These are phyloP conservation scores for Trichoderma endophyticum DNA, from an alignment of 2,329 filamentous ascomycete species.

Conservation along the genomic window DNA sequence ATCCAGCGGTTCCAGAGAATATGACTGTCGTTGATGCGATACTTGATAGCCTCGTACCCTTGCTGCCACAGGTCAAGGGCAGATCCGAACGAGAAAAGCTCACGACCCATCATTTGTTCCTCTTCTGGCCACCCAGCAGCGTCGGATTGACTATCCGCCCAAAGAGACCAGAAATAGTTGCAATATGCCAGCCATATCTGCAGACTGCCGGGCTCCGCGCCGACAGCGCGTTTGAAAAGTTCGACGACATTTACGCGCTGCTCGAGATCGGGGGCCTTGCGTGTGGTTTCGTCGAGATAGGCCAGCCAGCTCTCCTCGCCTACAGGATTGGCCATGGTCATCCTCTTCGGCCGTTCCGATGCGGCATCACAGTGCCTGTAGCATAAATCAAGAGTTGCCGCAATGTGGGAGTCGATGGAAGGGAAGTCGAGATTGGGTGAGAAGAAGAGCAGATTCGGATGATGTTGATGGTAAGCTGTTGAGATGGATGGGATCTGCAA, in stretches of 20 bases:
- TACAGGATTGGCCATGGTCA: conserved; percentile 54
- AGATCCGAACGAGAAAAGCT: conserved; percentile 67
- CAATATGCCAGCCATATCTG: conserved; percentile 75
- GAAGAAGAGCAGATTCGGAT: not conserved
- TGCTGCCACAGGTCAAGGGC: conserved; percentile 69
- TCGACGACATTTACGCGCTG: conserved; percentile 68
- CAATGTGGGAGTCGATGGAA: not conserved
- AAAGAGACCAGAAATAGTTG: conserved; percentile 72
- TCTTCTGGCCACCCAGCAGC: conserved; percentile 58
- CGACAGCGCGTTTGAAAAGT: conserved; percentile 65
- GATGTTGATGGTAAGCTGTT: not conserved
- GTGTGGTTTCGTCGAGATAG: conserved; percentile 69
- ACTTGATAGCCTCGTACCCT: conserved; percentile 68
- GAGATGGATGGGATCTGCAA: conserved; percentile 2
- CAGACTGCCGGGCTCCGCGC: conserved; percentile 69
- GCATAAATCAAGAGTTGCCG: not conserved
- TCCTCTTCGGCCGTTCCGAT: conserved; percentile 20
- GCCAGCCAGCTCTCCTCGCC: conserved; percentile 77
- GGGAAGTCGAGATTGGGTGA: not conserved
- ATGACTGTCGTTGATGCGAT: conserved; percentile 73
- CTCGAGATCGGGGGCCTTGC: conserved; percentile 59
- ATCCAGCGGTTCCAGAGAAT: conserved; percentile 77
- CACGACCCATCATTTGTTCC: conserved; percentile 64
- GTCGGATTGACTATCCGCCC: conserved; percentile 59
- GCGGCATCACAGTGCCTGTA: conserved; percentile 26